Evolutionary conservation across 2,329 filamentous ascomycete genomes (phyloP), one percentile per base, ranked within the genome.

Genomic region (Alternaria sp.): DNA sequence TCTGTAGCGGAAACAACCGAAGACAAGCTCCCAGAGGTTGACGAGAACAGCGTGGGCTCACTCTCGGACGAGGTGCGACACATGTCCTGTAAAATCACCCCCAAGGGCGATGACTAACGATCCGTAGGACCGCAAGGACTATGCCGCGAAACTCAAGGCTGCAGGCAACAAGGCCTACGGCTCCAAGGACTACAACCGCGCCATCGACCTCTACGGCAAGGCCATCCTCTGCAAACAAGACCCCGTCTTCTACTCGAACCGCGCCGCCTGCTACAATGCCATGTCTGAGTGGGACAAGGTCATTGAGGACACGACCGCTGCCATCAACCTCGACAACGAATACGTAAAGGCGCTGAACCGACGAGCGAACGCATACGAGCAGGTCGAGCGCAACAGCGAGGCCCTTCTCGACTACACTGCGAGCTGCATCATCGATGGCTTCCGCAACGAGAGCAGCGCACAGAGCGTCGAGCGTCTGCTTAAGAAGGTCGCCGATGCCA

Each of bases 281-380:
- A 89, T 96, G 78, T 90, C 89, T 69, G 88, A 97, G 74, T 99
- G 95, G 93, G 91, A 96, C 54, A 95, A 96, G 85, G 96, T 98
- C 61, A 91, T 99, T 67, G 95, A 97, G 76, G 96, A 99, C 79
- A 98, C 96, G 60, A 97, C 93, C 30, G 95, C 96, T 57, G 96
- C 96, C 68, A 90, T 99, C 82, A 91, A 88, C 79, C 91, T 99
- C 82, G 93, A 99, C 80, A 91, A 91, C 72, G 92, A 97, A 83
- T 99, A 99, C 81, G 90, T 99, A 81, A 98, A 99, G 86, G 96
- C 96, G 32, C 86, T 99, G 74, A 99, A 99, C 87, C 91, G 96
- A 77, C 90, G 96, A 74, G 96, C 96, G 59, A 96, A 96, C 78
- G 96, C 96, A 61, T 99, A 98, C 82, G 96, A 99, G 83, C 92